phyloP scores from a whole-genome alignment of 345 rosid genomes.

The Pelargonium nanum region DNA sequence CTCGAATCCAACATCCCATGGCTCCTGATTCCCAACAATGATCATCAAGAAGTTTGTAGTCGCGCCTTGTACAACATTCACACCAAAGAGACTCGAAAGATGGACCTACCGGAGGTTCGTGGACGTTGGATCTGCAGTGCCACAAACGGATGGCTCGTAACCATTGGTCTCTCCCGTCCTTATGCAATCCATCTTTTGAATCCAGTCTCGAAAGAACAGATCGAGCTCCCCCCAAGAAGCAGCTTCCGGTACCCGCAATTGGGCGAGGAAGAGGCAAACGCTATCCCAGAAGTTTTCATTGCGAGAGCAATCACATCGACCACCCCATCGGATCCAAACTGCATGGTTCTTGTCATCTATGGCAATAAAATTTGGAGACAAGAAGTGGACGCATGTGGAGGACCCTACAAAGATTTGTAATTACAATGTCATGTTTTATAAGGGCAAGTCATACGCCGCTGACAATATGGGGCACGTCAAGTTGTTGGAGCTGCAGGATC shows the following conservation, averaged over 20 bases:
- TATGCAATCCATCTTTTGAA: neutral
- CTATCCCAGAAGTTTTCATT: neutral
- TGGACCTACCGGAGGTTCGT: neutral
- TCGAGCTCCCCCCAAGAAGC: neutral
- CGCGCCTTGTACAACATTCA: neutral
- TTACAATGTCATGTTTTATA: neutral
- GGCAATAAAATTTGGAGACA: neutral
- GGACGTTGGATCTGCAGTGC: neutral
- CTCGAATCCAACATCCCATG: no score
- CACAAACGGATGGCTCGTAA: neutral
- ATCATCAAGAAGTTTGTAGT: neutral
- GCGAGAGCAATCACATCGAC: neutral
- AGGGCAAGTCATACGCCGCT: neutral
- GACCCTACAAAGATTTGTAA: neutral
- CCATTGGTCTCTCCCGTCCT: neutral
- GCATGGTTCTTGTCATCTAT: neutral
- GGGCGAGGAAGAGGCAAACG: neutral
- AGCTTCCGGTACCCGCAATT: neutral
- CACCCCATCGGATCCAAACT: neutral
- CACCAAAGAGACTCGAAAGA: neutral
- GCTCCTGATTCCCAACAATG: no score
- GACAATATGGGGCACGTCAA: neutral
- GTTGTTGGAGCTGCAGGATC: neutral
- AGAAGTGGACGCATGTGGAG: neutral
- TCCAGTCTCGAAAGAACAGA: neutral